A percentile compares a stretch with the other conserved stretches of the same genome.
These are phyloP conservation scores for Ceratopteris richardii DNA, from an alignment of 75 land plant species.

Conservation along the genomic window DNA sequence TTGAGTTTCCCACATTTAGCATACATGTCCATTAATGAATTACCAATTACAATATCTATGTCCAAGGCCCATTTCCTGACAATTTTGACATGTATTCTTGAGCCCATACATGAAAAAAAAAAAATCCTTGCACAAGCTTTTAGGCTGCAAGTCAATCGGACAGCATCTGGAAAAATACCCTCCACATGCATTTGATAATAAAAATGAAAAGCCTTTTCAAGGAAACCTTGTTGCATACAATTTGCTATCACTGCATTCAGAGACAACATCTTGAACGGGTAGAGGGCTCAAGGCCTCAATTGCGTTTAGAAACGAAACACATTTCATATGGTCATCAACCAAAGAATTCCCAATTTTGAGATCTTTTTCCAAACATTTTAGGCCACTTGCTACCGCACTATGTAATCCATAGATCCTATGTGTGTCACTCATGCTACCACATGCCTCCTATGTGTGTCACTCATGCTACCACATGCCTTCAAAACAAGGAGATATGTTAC, in stretches of 20 bases:
- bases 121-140: slow-evolving; percentile 5
- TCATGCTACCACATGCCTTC: slow-evolving; percentile 8
- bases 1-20: slow-evolving; percentile 32
- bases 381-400: slow-evolving; percentile 1
- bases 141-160: slow-evolving; percentile 8
- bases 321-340: slow-evolving; percentile 13
- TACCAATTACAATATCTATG: slow-evolving; percentile 40
- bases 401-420: slow-evolving; percentile 3
- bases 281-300: slow-evolving; percentile 8
- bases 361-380: slow-evolving; percentile 2
- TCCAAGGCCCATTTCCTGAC: slow-evolving; percentile 18
- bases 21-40: slow-evolving; percentile 55
- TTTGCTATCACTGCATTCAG: slow-evolving; percentile 16
- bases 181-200: slow-evolving; percentile 3
- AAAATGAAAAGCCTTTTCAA: slow-evolving; percentile 8
- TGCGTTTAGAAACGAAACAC: slow-evolving; percentile 3
- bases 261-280: slow-evolving; percentile 4
- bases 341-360: neutral
- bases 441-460: slow-evolving; percentile 9
- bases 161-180: slow-evolving; percentile 18
- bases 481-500: neutral
- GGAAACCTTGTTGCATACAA: slow-evolving; percentile 10
- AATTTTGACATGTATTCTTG: slow-evolving; percentile 26
- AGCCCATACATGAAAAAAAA: slow-evolving; percentile 9
- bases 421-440: slow-evolving; percentile 3